Percentiles rank a stretch among this genome's conserved stretches.
Evolutionary conservation across 1,139 yeast genomes (phyloP).

Genomic region (Diutina scorzettiae): DNA sequence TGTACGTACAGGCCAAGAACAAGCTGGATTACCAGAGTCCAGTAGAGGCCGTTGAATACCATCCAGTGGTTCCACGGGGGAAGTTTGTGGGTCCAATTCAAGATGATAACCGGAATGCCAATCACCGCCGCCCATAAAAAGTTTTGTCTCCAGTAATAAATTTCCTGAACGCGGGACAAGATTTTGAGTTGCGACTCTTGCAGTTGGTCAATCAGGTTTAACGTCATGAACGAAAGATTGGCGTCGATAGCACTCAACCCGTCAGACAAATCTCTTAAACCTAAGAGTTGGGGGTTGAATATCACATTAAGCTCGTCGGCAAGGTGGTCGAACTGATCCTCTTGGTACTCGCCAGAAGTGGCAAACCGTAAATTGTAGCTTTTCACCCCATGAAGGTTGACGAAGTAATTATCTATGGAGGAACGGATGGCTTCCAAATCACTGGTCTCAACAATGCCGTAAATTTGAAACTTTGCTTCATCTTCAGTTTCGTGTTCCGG

Average conservation of each 20-base stretch:
- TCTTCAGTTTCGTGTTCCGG: conserved; percentile 15
- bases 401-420: conserved; percentile 20
- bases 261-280: conserved; percentile 46
- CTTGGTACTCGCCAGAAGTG: conserved; percentile 9
- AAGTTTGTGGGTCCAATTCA: conserved; percentile 30
- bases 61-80: conserved; percentile 12
- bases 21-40: conserved; percentile 52
- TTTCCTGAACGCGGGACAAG: conserved; percentile 60
- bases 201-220: conserved; percentile 32
- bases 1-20: conserved; percentile 56
- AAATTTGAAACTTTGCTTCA: conserved; percentile 20
- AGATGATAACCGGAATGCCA: conserved; percentile 53
- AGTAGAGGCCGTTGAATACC: conserved; percentile 40
- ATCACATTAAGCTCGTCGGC: conserved; percentile 27
- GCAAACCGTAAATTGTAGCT: conserved; percentile 16
- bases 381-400: conserved; percentile 22
- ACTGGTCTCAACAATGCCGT: conserved; percentile 22
- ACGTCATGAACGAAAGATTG: conserved; percentile 24
- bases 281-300: conserved; percentile 34
- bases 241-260: conserved; percentile 20
- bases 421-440: conserved; percentile 18
- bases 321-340: conserved; percentile 8
- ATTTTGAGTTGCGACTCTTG: conserved; percentile 55
- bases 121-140: conserved; percentile 39
- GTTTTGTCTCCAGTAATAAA: conserved; percentile 52